These are phyloP conservation scores for Pueraria montana DNA, from an alignment of 306 rosid genomes.

Conservation along the genomic window DNA sequence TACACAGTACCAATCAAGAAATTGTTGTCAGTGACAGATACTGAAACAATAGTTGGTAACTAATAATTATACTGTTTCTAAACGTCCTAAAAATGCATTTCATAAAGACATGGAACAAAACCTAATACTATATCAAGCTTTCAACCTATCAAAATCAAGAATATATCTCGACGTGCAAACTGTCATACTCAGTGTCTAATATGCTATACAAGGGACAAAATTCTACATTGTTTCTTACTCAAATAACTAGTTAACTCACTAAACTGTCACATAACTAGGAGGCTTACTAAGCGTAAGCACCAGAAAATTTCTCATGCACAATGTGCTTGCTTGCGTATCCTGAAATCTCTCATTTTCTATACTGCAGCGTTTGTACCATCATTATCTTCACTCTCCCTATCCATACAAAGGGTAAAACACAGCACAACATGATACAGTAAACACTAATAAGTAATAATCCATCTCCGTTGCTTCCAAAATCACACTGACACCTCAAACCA, in stretches of 20 bases:
- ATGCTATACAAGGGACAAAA: slow-evolving; percentile 2
- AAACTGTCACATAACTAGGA: slow-evolving; percentile 20
- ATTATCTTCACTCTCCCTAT: slow-evolving; percentile 34
- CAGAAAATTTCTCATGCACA: background rate
- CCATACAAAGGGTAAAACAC: background rate
- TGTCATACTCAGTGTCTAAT: slow-evolving; percentile 2
- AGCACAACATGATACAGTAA: background rate
- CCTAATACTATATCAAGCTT: slow-evolving; percentile 22
- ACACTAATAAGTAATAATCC: slow-evolving; percentile 27
- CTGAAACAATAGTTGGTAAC: background rate
- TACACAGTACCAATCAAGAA: slow-evolving; percentile 7
- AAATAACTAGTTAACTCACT: slow-evolving; percentile 30
- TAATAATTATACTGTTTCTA: background rate
- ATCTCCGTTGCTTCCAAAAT: slow-evolving; percentile 16
- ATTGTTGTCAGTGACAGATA: background rate
- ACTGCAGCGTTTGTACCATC: background rate
- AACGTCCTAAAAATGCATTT: background rate
- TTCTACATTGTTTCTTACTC: slow-evolving; percentile 30
- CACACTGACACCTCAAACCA: background rate
- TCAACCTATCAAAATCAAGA: slow-evolving; percentile 30
- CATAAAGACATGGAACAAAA: background rate
- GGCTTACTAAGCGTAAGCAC: slow-evolving; percentile 25
- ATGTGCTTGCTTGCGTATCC: slow-evolving; percentile 5
- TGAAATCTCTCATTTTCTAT: slow-evolving; percentile 24
- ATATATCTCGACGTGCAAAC: slow-evolving; percentile 24